Percentiles rank a stretch among this genome's conserved stretches.
These are phyloP conservation scores for Acanthochlamys bracteata DNA, from an alignment of 106 monocot genomes.

Conservation along the genomic window DNA sequence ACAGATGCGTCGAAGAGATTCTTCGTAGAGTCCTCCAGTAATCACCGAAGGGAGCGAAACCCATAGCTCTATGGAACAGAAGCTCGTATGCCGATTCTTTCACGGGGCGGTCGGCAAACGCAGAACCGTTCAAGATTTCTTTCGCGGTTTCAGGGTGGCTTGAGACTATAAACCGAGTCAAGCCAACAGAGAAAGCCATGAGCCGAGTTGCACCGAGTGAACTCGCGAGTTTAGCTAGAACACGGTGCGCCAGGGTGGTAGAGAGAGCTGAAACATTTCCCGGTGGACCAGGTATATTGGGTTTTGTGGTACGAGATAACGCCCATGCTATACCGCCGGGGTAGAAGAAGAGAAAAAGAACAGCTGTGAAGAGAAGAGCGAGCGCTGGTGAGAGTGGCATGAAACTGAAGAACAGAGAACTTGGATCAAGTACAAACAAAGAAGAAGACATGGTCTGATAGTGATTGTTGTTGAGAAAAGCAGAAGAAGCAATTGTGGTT, in stretches of 20 bases:
- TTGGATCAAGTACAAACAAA: background rate
- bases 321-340: slow-evolving; percentile 32
- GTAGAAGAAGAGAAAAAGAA: slow-evolving; percentile 5
- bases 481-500: no score
- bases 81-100: slow-evolving; percentile 35
- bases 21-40: slow-evolving; percentile 26
- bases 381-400: background rate
- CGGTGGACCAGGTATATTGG: slow-evolving; percentile 18
- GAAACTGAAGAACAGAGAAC: background rate
- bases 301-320: background rate
- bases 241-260: slow-evolving; percentile 16
- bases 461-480: background rate
- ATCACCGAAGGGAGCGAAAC: slow-evolving; percentile 30
- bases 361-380: background rate
- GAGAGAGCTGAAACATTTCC: slow-evolving; percentile 17
- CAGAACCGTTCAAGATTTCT: slow-evolving; percentile 26
- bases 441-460: background rate
- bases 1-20: slow-evolving; percentile 23
- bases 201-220: slow-evolving; percentile 6
- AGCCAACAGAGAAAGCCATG: slow-evolving; percentile 39
- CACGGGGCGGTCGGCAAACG: slow-evolving; percentile 26
- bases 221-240: slow-evolving; percentile 3
- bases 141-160: slow-evolving; percentile 35
- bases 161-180: slow-evolving; percentile 35
- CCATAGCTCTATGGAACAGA: slow-evolving; percentile 33